Percentiles rank a stretch among this genome's conserved stretches.
phyloP scores from a whole-genome alignment of 164 flowering plant genomes.

The Stephania japonica region DNA sequence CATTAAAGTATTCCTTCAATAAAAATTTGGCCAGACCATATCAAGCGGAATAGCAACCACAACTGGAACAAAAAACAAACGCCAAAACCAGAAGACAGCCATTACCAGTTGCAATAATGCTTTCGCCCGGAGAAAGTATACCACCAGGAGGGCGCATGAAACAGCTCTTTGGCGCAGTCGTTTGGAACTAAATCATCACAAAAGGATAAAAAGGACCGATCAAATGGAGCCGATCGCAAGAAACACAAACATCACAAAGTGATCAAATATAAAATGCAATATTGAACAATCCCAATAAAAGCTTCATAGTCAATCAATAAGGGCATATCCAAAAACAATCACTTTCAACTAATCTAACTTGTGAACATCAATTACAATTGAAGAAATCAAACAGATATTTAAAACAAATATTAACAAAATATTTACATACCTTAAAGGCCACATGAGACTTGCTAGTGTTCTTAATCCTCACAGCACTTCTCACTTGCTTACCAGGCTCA shows the following conservation, averaged over 20 bases:
- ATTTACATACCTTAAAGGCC: constrained; percentile 68
- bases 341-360: not conserved
- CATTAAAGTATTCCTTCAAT: no score
- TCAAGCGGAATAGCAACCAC: not conserved
- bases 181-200: constrained; percentile 61
- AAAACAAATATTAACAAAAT: not conserved
- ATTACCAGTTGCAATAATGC: constrained; percentile 80
- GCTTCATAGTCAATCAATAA: not conserved
- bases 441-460: constrained; percentile 81
- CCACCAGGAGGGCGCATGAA: constrained; percentile 98
- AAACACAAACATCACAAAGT: not conserved
- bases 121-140: constrained; percentile 83
- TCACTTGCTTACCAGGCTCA: constrained; percentile 91
- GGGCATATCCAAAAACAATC: not conserved
- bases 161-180: constrained; percentile 96
- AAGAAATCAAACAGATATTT: no score
- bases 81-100: not conserved
- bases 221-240: not conserved
- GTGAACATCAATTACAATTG: not conserved
- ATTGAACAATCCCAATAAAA: not conserved
- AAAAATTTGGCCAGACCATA: not conserved
- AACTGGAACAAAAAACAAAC: not conserved
- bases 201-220: not conserved
- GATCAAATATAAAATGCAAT: not conserved
- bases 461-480: constrained; percentile 78